Evolutionary conservation across 371 early-diverging fungal genomes (phyloP).

Genomic region (Caulochytrium protostelioides): DNA sequence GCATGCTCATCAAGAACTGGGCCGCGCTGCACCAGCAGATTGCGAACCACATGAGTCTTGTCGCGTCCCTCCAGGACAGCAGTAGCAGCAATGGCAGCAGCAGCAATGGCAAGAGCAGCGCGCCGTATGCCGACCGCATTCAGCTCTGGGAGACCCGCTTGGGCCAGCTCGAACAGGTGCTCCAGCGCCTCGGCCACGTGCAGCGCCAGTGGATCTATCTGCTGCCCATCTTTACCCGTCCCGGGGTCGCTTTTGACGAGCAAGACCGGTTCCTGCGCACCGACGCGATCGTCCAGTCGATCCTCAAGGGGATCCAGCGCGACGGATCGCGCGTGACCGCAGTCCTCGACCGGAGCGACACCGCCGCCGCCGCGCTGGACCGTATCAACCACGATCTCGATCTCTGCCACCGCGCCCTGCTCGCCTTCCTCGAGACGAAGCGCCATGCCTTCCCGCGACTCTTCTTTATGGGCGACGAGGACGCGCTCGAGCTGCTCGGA

Average conservation of each 20-base stretch:
- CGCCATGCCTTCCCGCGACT: constrained; percentile 24
- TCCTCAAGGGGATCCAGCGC: constrained; percentile 10
- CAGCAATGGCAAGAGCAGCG: too few relatives aligned
- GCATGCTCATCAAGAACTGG: constrained; percentile 27
- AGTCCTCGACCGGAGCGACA: constrained; percentile 22
- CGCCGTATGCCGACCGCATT: constrained; percentile 20
- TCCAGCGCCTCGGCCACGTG: too few relatives aligned
- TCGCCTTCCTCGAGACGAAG: constrained; percentile 29
- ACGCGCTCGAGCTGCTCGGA: constrained; percentile 29
- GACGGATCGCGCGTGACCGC: constrained; percentile 14
- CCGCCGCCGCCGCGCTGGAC: too few relatives aligned
- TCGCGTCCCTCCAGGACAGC: constrained; percentile 26
- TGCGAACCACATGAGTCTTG: constrained; percentile 26
- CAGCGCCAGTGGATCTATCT: constrained; percentile 14
- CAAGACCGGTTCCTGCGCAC: constrained; percentile 18
- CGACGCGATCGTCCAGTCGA: constrained; percentile 18
- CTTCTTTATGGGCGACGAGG: constrained; percentile 35
- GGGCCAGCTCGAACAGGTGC: too few relatives aligned
- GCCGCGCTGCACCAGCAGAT: constrained; percentile 24
- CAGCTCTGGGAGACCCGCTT: too few relatives aligned
- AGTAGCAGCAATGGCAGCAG: too few relatives aligned
- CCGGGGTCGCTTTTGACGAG: constrained; percentile 21
- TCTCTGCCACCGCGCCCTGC: constrained; percentile 27
- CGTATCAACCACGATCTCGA: too few relatives aligned
- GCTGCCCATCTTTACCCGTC: constrained; percentile 27